Percentiles rank a stretch among this genome's conserved stretches.
Evolutionary conservation across 805 yeast species (phyloP).

Genomic region (Lipomyces orientalis): DNA sequence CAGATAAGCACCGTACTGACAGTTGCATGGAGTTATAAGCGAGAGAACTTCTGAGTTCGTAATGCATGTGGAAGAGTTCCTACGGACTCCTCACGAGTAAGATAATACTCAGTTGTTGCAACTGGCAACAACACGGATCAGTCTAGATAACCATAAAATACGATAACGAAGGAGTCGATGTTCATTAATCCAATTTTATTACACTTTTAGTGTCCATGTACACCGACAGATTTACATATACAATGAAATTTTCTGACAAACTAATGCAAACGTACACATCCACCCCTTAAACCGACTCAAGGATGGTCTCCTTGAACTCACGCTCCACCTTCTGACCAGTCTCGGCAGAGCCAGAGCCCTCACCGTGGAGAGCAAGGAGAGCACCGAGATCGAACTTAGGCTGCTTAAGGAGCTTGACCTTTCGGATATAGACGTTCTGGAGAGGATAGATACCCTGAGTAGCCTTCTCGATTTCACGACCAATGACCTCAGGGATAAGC

Average conservation of each 20-base stretch:
- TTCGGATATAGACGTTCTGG: constrained; percentile 98
- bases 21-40: constrained; percentile 55
- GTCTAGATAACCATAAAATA: neutral
- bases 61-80: constrained; percentile 63
- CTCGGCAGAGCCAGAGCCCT: constrained; percentile 85
- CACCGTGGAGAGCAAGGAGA: constrained; percentile 97
- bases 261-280: constrained; percentile 18
- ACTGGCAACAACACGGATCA: neutral
- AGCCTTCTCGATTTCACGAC: constrained; percentile 97
- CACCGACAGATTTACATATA: constrained; percentile 11
- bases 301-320: constrained; percentile 98
- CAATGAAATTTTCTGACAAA: constrained; percentile 18
- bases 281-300: constrained; percentile 84
- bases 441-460: constrained; percentile 94
- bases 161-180: neutral
- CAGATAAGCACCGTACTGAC: constrained; percentile 33
- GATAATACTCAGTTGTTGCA: neutral
- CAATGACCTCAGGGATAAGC: constrained; percentile 98
- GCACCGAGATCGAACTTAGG: constrained; percentile 98
- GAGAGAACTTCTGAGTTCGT: constrained; percentile 84
- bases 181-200: constrained; percentile 23
- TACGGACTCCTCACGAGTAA: constrained; percentile 47
- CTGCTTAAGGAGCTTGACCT: constrained; percentile 97
- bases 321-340: constrained; percentile 95
- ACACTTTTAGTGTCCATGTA: constrained; percentile 28